Percentiles rank a stretch among this genome's conserved stretches.
Evolutionary conservation across 2,329 filamentous ascomycete genomes (phyloP).

Genomic region (Lojkania enalia): DNA sequence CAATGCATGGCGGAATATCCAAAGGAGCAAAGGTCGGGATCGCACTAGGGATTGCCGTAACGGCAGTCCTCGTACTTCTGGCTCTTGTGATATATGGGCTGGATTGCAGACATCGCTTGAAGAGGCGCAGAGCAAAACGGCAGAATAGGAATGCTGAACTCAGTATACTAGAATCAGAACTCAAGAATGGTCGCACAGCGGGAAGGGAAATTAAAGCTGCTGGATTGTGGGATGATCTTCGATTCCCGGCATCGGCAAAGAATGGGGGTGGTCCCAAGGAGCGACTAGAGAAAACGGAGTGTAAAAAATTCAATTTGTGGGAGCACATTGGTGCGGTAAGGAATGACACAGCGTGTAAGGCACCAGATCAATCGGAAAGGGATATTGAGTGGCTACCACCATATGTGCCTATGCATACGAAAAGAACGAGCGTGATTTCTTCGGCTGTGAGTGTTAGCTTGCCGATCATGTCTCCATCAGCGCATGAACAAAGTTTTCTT

Average conservation of each 20-base stretch:
- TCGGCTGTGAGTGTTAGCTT: neutral
- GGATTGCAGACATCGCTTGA: constrained; percentile 10
- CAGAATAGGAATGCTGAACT: constrained; percentile 6
- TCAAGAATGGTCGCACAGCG: constrained; percentile 7
- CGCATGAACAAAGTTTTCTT: no score
- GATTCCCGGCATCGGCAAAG: no score
- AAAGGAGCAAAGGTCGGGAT: constrained; percentile 20
- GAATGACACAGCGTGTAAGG: neutral
- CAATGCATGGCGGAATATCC: neutral
- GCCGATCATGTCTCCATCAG: no score
- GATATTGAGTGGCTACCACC: neutral
- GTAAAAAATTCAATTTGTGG: neutral
- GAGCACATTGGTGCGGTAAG: neutral
- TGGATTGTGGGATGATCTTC: constrained; percentile 19
- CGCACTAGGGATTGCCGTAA: constrained; percentile 15
- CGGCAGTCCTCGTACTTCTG: constrained; percentile 15
- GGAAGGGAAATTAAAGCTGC: no score
- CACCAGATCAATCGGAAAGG: neutral
- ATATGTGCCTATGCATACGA: neutral
- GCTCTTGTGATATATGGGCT: constrained; percentile 14
- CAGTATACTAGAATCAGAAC: constrained; percentile 12
- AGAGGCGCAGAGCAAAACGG: neutral
- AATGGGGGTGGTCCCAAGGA: neutral
- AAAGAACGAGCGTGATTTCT: neutral
- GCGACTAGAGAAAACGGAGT: neutral